Conservation (phyloP, 1,139 yeast genomes). For the Debaryomycetaceae sp. region DNA sequence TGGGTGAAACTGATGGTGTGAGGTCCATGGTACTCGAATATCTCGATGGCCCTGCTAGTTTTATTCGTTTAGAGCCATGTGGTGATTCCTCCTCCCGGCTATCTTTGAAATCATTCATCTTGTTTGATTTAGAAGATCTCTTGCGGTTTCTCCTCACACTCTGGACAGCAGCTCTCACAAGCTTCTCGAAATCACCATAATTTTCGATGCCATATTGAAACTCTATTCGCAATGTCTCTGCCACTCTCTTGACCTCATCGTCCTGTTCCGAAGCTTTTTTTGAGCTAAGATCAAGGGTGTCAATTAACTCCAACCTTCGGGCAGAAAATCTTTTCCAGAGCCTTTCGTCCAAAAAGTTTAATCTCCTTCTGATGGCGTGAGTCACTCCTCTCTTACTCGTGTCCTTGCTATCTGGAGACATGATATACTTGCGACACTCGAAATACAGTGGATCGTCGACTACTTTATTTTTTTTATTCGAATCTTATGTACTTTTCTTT, state of each 20-base stretch:
- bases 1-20: slow-evolving; percentile 1
- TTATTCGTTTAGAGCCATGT: not conserved
- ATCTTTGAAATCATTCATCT: slow-evolving; percentile 1
- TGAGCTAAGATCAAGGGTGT: slow-evolving; percentile 68
- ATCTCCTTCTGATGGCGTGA: slow-evolving; percentile 65
- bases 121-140: slow-evolving; percentile 33
- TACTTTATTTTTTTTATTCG: too few species aligned
- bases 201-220: slow-evolving; percentile 62
- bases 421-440: too few species aligned
- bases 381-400: slow-evolving; percentile 57
- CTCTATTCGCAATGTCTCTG: slow-evolving; percentile 70
- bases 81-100: not conserved
- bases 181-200: slow-evolving; percentile 74
- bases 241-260: slow-evolving; percentile 70
- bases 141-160: slow-evolving; percentile 47
- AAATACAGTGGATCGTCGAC: too few species aligned
- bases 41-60: not conserved
- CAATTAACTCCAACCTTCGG: slow-evolving; percentile 82
- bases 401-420: not conserved
- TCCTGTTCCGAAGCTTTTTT: slow-evolving; percentile 94
- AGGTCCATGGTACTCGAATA: not conserved
- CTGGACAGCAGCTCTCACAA: slow-evolving; percentile 91
- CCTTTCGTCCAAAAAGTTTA: slow-evolving; percentile 75
- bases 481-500: too few species aligned
- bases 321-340: slow-evolving; percentile 90